Conservation (phyloP, 495 filamentous ascomycete species). For the Penicillium pancosmium region DNA sequence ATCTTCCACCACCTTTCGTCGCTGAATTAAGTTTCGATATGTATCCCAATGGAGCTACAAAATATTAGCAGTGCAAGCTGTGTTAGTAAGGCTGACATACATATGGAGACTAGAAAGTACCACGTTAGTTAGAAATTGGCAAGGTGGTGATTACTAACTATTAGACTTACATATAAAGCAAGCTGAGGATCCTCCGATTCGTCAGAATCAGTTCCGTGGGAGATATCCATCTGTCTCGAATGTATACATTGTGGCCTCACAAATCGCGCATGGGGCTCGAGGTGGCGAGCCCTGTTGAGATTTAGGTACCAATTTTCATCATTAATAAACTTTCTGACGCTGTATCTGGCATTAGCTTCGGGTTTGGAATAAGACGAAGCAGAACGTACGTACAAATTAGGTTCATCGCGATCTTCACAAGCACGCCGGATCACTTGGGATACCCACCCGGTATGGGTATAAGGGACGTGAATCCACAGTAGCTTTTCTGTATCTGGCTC, state of each 20-base stretch:
- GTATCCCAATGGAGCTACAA: conserved; percentile 68
- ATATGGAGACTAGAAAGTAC: conserved; percentile 23
- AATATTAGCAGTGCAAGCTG: conserved; percentile 7
- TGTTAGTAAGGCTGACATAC: conserved; percentile 21
- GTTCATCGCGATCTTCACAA: conserved; percentile 30
- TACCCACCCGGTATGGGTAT: conserved; percentile 68
- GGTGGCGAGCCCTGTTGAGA: conserved; percentile 49
- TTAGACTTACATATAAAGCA: conserved; percentile 44
- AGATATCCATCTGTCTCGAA: conserved; percentile 35
- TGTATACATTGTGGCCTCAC: conserved; percentile 43
- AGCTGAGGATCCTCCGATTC: conserved; percentile 35
- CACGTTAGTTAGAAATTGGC: background rate
- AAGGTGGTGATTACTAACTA: background rate
- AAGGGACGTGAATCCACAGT: conserved; percentile 69
- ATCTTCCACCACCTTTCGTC: conserved; percentile 59
- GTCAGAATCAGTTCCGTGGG: conserved; percentile 23
- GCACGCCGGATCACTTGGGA: conserved; percentile 35
- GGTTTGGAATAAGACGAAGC: background rate
- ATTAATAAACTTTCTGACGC: conserved; percentile 55
- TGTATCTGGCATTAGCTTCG: conserved; percentile 8
- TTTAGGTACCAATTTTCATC: conserved; percentile 48
- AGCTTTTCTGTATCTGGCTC: conserved; percentile 51
- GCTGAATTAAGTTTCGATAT: conserved; percentile 60
- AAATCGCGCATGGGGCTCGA: conserved; percentile 50
- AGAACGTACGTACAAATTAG: conserved; percentile 27